Percentiles rank a stretch among this genome's conserved stretches.
Evolutionary conservation across 768 basidiomycete species (phyloP).

Genomic region (Boletus rubropictus): DNA sequence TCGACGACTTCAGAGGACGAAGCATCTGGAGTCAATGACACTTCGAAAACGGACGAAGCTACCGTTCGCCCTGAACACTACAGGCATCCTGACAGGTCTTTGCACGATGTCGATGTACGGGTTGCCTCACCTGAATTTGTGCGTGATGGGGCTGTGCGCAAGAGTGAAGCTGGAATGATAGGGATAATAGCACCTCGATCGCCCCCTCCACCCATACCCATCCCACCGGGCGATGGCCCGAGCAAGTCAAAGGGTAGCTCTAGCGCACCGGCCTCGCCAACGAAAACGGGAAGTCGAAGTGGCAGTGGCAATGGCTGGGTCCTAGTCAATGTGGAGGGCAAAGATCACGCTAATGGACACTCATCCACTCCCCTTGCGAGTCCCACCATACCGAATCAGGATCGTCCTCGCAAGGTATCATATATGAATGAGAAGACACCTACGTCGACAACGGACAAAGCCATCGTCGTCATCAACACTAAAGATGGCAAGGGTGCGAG

Average conservation of each 20-base stretch:
- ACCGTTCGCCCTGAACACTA: constrained; percentile 25
- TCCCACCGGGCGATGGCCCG: constrained; percentile 23
- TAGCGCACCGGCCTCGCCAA: constrained; percentile 28
- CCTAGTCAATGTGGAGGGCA: constrained; percentile 54
- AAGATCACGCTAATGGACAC: constrained; percentile 27
- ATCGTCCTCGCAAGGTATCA: constrained; percentile 27
- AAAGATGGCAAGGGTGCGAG: constrained; percentile 37
- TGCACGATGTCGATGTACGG: constrained; percentile 48
- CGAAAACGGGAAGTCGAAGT: constrained; percentile 30
- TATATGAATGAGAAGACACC: constrained; percentile 26
- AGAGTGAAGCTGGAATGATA: constrained; percentile 61
- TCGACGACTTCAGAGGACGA: constrained; percentile 50
- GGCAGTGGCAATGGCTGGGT: constrained; percentile 58
- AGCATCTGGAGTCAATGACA: constrained; percentile 28
- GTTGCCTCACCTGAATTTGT: constrained; percentile 52
- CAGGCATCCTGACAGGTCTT: constrained; percentile 28
- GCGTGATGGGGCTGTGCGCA: constrained; percentile 39
- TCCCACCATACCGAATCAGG: constrained; percentile 27
- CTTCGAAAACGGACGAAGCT: constrained; percentile 23
- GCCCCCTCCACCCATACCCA: constrained; percentile 24
- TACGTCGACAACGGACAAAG: constrained; percentile 51
- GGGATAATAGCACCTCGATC: constrained; percentile 39
- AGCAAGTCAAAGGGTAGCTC: constrained; percentile 21
- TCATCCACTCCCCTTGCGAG: constrained; percentile 20
- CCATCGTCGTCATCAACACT: constrained; percentile 57